Base-by-base conservation (phyloP, 768 basidiomycete genomes). In the Fomitopsis pulvina region DNA sequence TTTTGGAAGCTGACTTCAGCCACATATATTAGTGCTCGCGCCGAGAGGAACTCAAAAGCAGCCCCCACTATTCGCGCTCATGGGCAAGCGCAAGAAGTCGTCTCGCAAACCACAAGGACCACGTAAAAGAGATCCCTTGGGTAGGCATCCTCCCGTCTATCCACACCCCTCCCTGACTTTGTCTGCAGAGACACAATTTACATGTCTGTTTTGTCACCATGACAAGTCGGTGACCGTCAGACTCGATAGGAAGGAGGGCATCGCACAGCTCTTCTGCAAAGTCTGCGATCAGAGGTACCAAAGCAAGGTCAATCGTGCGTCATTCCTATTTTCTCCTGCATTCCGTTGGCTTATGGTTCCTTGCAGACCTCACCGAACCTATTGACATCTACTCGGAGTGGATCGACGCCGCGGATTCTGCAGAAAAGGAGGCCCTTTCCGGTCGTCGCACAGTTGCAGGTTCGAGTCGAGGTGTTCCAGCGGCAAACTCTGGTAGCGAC, bases 71-170 rank as follows among this genome's bases (percentile, higher is more conserved):
- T 39, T 42, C 28, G 50, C 16, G 46, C 20, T 34, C 51, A 92
- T 92, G 90, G 90, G 90, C 52, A 92, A 92, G 68, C 83, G 90
- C 57, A 92, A 92, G 70, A 92, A 92, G 67, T 88, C 91, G 0
- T 82, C 89, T 18, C 79, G 86, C 62, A 90, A 91, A 57, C 87
- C 89, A 6, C 78, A 75, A 29, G 79, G 79, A 40, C 68, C 85
- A 5, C 76, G 80, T 56, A 79, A 74, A 57, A 82, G 79, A 62
- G 81, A 81, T 1, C 84, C 88, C 3, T 73, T 92, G 12, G 91
- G 90, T 91, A 45, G 51, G 78, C 63, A 10, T 30, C 7, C 47
- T 20, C 4, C n/a, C n/a, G n/a, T n/a, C n/a, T n/a, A n/a, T n/a
- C n/a, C n/a, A n/a, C n/a, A n/a, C n/a, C n/a, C n/a, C n/a, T 34